These are phyloP conservation scores for Trypanosoma platydactyli DNA, from an alignment of 208 protist genomes.

Conservation along the genomic window DNA sequence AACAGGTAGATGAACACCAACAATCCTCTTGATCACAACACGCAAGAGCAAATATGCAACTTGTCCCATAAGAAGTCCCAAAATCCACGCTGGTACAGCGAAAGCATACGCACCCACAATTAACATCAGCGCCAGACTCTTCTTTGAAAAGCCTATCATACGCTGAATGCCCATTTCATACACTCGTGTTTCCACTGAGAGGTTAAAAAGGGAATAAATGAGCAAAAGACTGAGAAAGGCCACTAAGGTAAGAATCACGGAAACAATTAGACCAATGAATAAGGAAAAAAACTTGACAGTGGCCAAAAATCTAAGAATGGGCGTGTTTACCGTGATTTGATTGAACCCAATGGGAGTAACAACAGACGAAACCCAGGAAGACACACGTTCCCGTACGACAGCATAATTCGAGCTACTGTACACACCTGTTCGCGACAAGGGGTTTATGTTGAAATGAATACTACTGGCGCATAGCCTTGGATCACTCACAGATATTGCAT, in stretches of 20 bases:
- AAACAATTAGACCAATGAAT: slow-evolving; percentile 91
- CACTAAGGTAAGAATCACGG: slow-evolving; percentile 84
- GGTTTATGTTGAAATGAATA: slow-evolving; percentile 50
- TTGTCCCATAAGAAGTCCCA: slow-evolving; percentile 78
- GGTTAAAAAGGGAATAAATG: slow-evolving; percentile 94
- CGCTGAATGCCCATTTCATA: slow-evolving; percentile 94
- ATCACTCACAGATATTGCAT: slow-evolving; percentile 8
- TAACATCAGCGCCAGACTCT: slow-evolving; percentile 50
- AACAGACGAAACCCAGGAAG: slow-evolving; percentile 46
- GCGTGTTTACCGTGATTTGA: slow-evolving; percentile 50
- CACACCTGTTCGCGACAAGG: slow-evolving; percentile 18
- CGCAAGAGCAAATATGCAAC: slow-evolving; percentile 44
- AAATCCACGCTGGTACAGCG: slow-evolving; percentile 74
- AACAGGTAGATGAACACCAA: slow-evolving; percentile 36
- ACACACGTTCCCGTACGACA: slow-evolving; percentile 40
- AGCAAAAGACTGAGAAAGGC: slow-evolving; percentile 83
- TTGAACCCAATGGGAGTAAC: slow-evolving; percentile 61
- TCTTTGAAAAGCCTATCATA: slow-evolving; percentile 85
- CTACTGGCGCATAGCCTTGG: slow-evolving; percentile 32
- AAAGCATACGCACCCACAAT: slow-evolving; percentile 68
- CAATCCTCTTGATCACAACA: slow-evolving; percentile 29
- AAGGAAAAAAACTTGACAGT: slow-evolving; percentile 73
- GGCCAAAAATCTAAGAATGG: slow-evolving; percentile 62
- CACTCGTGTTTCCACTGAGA: slow-evolving; percentile 88
- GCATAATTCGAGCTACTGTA: slow-evolving; percentile 52